Evolutionary conservation across 495 filamentous ascomycete genomes (phyloP).

Genomic region (Penicillium crystallinum): DNA sequence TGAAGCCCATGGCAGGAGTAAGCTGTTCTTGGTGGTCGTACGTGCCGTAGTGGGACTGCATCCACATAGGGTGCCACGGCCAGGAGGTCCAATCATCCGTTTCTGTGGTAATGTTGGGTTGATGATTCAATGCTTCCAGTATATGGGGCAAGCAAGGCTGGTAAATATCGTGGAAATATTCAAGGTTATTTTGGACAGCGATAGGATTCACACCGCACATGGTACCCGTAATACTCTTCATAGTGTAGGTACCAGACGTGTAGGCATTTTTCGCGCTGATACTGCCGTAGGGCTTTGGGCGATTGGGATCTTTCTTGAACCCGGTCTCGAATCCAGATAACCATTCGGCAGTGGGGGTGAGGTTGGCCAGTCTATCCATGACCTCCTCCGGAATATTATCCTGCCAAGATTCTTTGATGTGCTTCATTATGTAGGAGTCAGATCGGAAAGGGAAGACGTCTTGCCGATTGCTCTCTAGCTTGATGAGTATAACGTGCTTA

Average conservation of each 20-base stretch:
- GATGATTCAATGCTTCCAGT: slow-evolving; percentile 29
- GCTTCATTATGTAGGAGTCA: slow-evolving; percentile 23
- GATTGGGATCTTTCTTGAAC: slow-evolving; percentile 22
- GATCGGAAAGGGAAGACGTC: slow-evolving; percentile 35
- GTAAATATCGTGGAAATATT: slow-evolving; percentile 34
- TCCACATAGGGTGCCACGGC: slow-evolving; percentile 35
- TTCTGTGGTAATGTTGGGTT: slow-evolving; percentile 26
- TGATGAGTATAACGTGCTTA: slow-evolving; percentile 33
- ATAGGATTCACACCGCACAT: slow-evolving; percentile 42
- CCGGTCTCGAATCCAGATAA: slow-evolving; percentile 39
- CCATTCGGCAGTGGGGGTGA: slow-evolving; percentile 37
- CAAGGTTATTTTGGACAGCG: slow-evolving; percentile 29
- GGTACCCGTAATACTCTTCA: slow-evolving; percentile 43
- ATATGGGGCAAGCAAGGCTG: slow-evolving; percentile 41
- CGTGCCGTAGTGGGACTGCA: slow-evolving; percentile 35
- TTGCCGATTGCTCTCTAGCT: slow-evolving; percentile 37
- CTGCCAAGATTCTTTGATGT: slow-evolving; percentile 27
- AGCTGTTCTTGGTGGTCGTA: slow-evolving; percentile 32
- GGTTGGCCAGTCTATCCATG: slow-evolving; percentile 21
- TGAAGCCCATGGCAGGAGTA: slow-evolving; percentile 30
- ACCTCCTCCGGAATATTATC: slow-evolving; percentile 21
- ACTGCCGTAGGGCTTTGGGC: slow-evolving; percentile 34
- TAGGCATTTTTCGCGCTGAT: slow-evolving; percentile 40
- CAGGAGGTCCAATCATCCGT: slow-evolving; percentile 28
- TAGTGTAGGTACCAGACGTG: slow-evolving; percentile 45